These are phyloP conservation scores for Silybum marianum DNA, from an alignment of 129 eudicot genomes.

Conservation along the genomic window DNA sequence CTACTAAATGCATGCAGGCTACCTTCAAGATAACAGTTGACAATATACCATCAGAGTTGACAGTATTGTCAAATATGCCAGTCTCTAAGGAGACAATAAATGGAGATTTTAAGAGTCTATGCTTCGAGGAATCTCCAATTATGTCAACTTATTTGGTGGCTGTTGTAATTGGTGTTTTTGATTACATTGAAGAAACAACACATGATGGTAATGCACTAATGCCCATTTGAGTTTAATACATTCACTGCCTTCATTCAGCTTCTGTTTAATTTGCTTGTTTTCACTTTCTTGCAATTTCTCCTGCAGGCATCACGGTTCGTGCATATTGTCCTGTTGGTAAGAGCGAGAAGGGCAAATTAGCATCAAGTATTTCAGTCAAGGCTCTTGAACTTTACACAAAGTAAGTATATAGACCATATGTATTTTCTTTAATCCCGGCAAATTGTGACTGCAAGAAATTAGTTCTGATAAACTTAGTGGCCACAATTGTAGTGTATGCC, in stretches of 20 bases:
- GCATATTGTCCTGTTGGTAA: conserved; percentile 64
- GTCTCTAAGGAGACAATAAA: conserved; percentile 31
- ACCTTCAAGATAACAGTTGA: conserved; percentile 49
- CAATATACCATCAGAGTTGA: conserved; percentile 48
- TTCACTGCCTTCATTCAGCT: conserved; percentile 6
- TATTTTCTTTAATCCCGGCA: too few species aligned
- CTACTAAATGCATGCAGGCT: conserved; percentile 39
- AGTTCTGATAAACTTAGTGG: too few species aligned
- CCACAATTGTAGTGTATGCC: too few species aligned
- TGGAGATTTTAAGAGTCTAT: conserved; percentile 41
- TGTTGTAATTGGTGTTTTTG: conserved; percentile 56
- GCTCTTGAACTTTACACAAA: conserved; percentile 46
- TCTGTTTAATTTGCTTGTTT: conserved; percentile 3
- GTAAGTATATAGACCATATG: conserved; percentile 33
- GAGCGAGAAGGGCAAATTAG: conserved; percentile 46
- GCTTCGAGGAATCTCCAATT: conserved; percentile 51
- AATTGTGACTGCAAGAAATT: too few species aligned
- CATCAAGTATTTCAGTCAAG: conserved; percentile 47
- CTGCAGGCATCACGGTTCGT: conserved; percentile 52
- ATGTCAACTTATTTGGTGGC: conserved; percentile 75
- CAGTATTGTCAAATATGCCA: conserved; percentile 57
- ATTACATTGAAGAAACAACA: conserved; percentile 52
- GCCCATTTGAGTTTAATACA: conserved; percentile 2
- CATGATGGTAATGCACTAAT: conserved; percentile 43
- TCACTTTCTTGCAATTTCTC: conserved; percentile 8